phyloP scores from a whole-genome alignment of 2,329 filamentous ascomycete genomes.

The Sordariomycetes sp. region DNA sequence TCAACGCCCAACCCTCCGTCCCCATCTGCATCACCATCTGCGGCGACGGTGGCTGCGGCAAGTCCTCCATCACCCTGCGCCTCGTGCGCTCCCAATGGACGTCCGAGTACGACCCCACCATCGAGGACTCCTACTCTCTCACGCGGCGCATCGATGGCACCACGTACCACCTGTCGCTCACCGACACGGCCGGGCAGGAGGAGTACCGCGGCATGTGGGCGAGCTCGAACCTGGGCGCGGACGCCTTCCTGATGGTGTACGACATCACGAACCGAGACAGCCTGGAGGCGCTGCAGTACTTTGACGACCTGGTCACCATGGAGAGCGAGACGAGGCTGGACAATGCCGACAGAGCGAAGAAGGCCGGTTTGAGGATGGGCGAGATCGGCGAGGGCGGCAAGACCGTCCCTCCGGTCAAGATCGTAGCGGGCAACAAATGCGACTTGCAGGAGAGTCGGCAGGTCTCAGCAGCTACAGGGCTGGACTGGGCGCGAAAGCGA shows the following conservation, averaged over 20 bases:
- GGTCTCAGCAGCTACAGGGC: conserved; percentile 59
- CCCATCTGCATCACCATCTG: conserved; percentile 73
- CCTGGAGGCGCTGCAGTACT: conserved; percentile 65
- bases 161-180: conserved; percentile 69
- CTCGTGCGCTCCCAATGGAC: conserved; percentile 79
- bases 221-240: conserved; percentile 65
- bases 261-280: conserved; percentile 67
- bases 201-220: conserved; percentile 87
- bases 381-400: conserved; percentile 26
- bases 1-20: conserved; percentile 32
- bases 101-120: conserved; percentile 71
- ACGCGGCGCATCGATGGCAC: conserved; percentile 74
- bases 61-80: conserved; percentile 76
- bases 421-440: conserved; percentile 81
- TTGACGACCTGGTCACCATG: conserved; percentile 77
- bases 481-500: conserved; percentile 66
- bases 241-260: conserved; percentile 81
- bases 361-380: conserved; percentile 26
- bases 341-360: conserved; percentile 44
- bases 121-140: conserved; percentile 78
- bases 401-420: conserved; percentile 66
- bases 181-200: conserved; percentile 82
- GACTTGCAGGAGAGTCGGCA: conserved; percentile 63
- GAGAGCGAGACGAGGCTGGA: conserved; percentile 63
- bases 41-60: conserved; percentile 77